Base-by-base conservation (phyloP, 2,329 filamentous ascomycete genomes). In the Plectosphaerella sp. region DNA sequence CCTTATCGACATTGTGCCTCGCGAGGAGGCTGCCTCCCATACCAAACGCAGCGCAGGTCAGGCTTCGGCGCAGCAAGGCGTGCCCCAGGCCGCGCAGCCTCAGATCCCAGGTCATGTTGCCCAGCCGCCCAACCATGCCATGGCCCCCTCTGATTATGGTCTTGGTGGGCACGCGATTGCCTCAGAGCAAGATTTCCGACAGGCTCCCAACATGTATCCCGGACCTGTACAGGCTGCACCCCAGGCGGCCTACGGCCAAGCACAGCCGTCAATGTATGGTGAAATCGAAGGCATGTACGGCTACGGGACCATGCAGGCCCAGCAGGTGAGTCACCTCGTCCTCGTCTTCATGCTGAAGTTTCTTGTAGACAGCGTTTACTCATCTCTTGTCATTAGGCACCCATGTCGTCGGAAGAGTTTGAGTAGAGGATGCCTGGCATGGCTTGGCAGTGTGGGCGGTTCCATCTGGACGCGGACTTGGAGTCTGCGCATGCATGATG, bases 1-100 rank as follows among this genome's bases (percentile, higher is more conserved):
- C 73, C 79, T 99, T 54, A 99, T 99, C 67, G 94, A 99, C 67
- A 99, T 99, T 56, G 94, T 99, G 6, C 94, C 94, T 4, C 87
- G 94, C 49, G 94, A 99, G 69, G 94, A 99, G 70, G 91, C 93
- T 36, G 82, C 89, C 10, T 85, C 88, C 20, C 91, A 92, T 66
- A 83, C 91, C 41, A 97, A 96, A 75, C 80, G 92, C 58, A 78
- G 85, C 43, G 75, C 77, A 43, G 75, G 80, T 8, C 78, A 83
- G 56, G 68, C 64, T 24, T 59, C 69, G 35, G 65, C 70, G 16
- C 62, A 68, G 14, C 73, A 73, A 50, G 67, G 65, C 24, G 50
- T 58, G 18, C 52, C 52, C 56, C 47, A 48, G 16, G 59, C 48
- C 64, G 60, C 39, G 57, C 70, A 62, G 57, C 66, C 63, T 59